These are phyloP conservation scores for Trichosanthes truncata DNA, from an alignment of 306 rosid species.

Conservation along the genomic window DNA sequence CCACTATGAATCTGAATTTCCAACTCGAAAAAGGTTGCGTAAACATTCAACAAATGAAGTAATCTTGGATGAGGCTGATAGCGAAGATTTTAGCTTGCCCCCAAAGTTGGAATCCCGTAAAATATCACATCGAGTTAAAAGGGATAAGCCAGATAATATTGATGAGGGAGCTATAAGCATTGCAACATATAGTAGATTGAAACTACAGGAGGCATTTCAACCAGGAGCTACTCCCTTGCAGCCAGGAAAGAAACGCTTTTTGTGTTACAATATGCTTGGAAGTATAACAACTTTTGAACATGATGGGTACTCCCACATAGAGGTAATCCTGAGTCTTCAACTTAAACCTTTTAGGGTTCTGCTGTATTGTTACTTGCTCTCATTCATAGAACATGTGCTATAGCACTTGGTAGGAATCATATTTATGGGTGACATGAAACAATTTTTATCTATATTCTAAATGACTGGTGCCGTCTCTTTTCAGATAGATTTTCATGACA, in stretches of 20 bases:
- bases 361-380: not conserved
- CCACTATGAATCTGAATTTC: conserved; percentile 42
- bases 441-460: conserved; percentile 8
- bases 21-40: conserved; percentile 65
- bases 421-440: not conserved
- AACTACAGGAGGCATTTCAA: conserved; percentile 86
- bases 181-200: conserved; percentile 25
- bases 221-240: conserved; percentile 79
- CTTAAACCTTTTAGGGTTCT: not conserved
- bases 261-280: conserved; percentile 95
- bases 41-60: conserved; percentile 35
- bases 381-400: not conserved
- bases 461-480: conserved; percentile 8
- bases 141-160: conserved; percentile 32
- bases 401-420: not conserved
- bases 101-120: conserved; percentile 55
- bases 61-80: conserved; percentile 36
- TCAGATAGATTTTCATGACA: conserved; percentile 94
- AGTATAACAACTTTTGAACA: conserved; percentile 68
- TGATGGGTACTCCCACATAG: conserved; percentile 87
- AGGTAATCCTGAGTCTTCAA: conserved; percentile 32
- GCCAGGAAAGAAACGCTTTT: conserved; percentile 72
- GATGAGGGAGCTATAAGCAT: conserved; percentile 29
- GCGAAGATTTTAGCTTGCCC: conserved; percentile 28
- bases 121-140: conserved; percentile 33